Evolutionary conservation across 805 yeast species (phyloP), one percentile per base, ranked within the genome.

Genomic region (Zygoascus biomembranicola): DNA sequence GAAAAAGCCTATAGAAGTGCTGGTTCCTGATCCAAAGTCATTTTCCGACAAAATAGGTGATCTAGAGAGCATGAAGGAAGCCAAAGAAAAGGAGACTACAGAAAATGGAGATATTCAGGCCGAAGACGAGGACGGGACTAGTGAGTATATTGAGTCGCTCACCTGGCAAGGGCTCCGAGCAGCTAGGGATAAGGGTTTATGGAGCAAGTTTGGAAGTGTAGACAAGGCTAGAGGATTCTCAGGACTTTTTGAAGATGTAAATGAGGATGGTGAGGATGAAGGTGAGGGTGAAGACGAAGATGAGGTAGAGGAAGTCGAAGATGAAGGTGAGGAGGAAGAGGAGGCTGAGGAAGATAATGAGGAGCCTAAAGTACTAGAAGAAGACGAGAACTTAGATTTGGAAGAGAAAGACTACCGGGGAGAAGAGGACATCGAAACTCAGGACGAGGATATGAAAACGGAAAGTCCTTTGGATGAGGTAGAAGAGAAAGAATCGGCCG

Each of bases 81-180:
- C 35, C 28, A 23, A 50, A 31, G 57, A 55, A 26, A 43, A 45
- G 20, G 13, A 14, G 43, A 35, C 23, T 31, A 39, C 28, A 32
- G n/a, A 46, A 8, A 43, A 42, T 32, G 48, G 41, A 26, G 18
- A 8, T 26, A 51, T 44, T 3, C 47, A 43, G 6, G 35, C 18
- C 14, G 26, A 26, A 4, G 20, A 32, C 14, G 32, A 44, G 47
- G 20, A 32, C 5, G 32, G 19, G 47, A 11, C 6, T 5, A 8
- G 11, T 16, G 41, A 26, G 5, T 13, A 31, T 31, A 16, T 59
- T 2, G 61, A 59, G 8, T 55, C 70, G 2, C 52, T 59, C 18
- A 67, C 66, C 20, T 77, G 81, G 81, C 72, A 73, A 51, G 72
- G 71, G 1, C 57, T 77, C 43, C 69, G 81, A 51, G 61, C 70